Percentiles rank a stretch among this genome's conserved stretches.
Conservation (phyloP, 1,139 yeast genomes). For the Hanseniaspora sp. region DNA sequence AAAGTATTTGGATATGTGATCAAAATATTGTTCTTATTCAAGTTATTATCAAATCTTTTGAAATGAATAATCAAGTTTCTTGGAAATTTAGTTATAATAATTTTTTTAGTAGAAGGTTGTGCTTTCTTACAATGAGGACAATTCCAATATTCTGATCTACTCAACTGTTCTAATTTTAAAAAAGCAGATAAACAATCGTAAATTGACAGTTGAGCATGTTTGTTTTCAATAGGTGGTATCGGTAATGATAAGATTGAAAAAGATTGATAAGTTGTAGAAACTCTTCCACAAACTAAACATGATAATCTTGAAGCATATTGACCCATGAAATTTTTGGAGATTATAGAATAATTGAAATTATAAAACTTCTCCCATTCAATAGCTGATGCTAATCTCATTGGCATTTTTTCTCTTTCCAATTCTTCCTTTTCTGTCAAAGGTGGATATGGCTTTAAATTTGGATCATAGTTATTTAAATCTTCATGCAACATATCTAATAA, state of each 20-base stretch:
- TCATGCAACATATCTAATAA: slow-evolving; percentile 78
- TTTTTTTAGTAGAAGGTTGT: slow-evolving; percentile 56
- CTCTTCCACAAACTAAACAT: slow-evolving; percentile 63
- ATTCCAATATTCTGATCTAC: slow-evolving; percentile 77
- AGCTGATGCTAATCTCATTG: slow-evolving; percentile 75
- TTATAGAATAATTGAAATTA: slow-evolving; percentile 70
- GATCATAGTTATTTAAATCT: slow-evolving; percentile 66
- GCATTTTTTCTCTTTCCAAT: slow-evolving; percentile 56
- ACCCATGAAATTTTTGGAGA: slow-evolving; percentile 83
- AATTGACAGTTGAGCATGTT: slow-evolving; percentile 28
- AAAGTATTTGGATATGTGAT: slow-evolving; percentile 38
- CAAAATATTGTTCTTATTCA: slow-evolving; percentile 31
- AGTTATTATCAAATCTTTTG: slow-evolving; percentile 54
- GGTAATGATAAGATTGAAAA: slow-evolving; percentile 70
- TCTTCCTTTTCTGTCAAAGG: slow-evolving; percentile 68
- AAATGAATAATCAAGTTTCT: slow-evolving; percentile 61
- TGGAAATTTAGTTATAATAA: slow-evolving; percentile 63
- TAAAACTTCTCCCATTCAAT: slow-evolving; percentile 92
- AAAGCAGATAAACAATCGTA: slow-evolving; percentile 62
- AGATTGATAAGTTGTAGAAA: slow-evolving; percentile 81
- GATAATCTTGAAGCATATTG: slow-evolving; percentile 72
- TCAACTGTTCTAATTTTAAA: slow-evolving; percentile 55
- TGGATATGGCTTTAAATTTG: slow-evolving; percentile 23
- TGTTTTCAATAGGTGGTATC: slow-evolving; percentile 36
- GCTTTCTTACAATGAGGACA: slow-evolving; percentile 70